Conservation (phyloP, 768 basidiomycete species). For the Gelatoporia subvermispora region DNA sequence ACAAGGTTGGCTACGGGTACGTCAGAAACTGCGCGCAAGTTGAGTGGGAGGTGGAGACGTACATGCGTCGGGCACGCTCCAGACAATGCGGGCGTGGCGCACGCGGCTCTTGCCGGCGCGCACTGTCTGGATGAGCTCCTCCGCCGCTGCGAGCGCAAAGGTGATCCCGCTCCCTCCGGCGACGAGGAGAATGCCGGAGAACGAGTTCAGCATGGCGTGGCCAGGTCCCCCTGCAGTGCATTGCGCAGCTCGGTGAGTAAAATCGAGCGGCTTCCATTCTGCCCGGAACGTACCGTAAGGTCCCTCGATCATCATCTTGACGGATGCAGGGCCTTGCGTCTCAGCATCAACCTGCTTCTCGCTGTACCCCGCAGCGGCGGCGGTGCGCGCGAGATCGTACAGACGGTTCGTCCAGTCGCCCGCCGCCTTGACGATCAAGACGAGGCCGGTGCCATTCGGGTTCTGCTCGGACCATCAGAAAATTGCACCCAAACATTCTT, state of each 20-base stretch:
- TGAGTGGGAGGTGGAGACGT: slow-evolving; percentile 14
- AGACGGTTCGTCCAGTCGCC: slow-evolving; percentile 48
- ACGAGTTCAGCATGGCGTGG: slow-evolving; percentile 43
- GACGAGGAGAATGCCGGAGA: slow-evolving; percentile 49
- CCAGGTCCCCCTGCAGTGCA: slow-evolving; percentile 33
- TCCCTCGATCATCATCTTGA: slow-evolving; percentile 46
- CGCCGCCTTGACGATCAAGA: slow-evolving; percentile 44
- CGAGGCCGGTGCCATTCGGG: slow-evolving; percentile 31
- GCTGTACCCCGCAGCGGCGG: background rate
- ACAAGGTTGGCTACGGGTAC: slow-evolving; percentile 27
- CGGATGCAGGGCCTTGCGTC: slow-evolving; percentile 5
- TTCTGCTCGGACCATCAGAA: background rate
- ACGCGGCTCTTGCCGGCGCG: slow-evolving; percentile 31
- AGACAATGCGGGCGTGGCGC: slow-evolving; percentile 48
- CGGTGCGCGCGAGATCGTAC: slow-evolving; percentile 31
- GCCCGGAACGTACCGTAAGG: slow-evolving; percentile 38
- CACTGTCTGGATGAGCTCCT: slow-evolving; percentile 45
- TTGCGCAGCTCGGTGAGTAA: background rate
- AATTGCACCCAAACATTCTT: background rate
- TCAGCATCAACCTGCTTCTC: slow-evolving; percentile 14
- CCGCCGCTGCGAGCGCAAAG: slow-evolving; percentile 44
- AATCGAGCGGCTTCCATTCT: background rate
- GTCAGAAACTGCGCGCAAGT: slow-evolving; percentile 13
- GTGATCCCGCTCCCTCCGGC: slow-evolving; percentile 63
- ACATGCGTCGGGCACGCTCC: slow-evolving; percentile 45